Percentiles rank a stretch among this genome's conserved stretches.
phyloP scores from a whole-genome alignment of 495 filamentous ascomycete species.

The Lophiostoma macrostomum region DNA sequence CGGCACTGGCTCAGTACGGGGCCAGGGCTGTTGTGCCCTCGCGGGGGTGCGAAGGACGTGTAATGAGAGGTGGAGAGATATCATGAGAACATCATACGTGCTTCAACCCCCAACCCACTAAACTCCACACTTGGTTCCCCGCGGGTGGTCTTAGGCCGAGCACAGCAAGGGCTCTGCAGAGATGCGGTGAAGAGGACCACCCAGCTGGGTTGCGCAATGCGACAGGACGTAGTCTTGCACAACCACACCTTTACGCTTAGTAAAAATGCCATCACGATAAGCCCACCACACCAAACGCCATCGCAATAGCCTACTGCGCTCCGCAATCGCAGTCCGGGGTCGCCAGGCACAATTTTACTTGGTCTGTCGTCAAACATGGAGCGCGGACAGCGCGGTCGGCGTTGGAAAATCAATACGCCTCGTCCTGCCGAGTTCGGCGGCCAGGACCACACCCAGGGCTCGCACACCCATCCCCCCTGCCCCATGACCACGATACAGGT shows the following conservation, averaged over 20 bases:
- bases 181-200: conserved; percentile 22
- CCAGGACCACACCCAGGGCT: too few relatives aligned
- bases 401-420: conserved; percentile 17
- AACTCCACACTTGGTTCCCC: conserved; percentile 22
- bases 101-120: conserved; percentile 1
- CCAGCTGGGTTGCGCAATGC: conserved; percentile 4
- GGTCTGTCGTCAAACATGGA: too few relatives aligned
- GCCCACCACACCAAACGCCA: conserved; percentile 18
- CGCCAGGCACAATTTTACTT: conserved; percentile 14
- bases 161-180: conserved; percentile 16
- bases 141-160: conserved; percentile 28
- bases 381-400: conserved; percentile 10
- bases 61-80: too few relatives aligned
- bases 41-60: too few relatives aligned
- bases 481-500: background rate
- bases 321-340: conserved; percentile 8
- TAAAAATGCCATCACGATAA: too few relatives aligned
- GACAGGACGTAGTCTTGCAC: conserved; percentile 7
- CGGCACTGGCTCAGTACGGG: background rate
- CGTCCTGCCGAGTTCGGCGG: conserved; percentile 25
- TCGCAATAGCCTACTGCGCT: conserved; percentile 13
- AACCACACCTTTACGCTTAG: conserved; percentile 23
- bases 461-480: background rate
- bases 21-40: too few relatives aligned
- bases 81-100: conserved; percentile 32